Base-by-base conservation (phyloP, 805 yeast species). In the Candida berthetii region DNA sequence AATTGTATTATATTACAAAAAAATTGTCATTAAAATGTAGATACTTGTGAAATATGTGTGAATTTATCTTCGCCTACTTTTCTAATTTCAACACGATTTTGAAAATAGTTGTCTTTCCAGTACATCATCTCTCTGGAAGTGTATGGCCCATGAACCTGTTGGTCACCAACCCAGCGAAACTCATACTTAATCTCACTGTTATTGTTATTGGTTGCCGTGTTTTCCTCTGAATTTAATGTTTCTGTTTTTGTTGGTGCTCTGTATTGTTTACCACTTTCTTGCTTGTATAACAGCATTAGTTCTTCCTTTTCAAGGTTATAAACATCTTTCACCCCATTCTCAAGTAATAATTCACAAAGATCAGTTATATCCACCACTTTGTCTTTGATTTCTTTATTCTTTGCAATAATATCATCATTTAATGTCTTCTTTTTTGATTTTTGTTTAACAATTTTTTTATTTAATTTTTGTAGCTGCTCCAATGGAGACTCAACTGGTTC, bases 281-380 rank as follows among this genome's bases (percentile, higher is more conserved):
- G 54, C 36, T 60, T 58, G 47, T 66, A 75, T 35, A 54, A 54
- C 40, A 82, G 49, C 55, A 68, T 64, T 31, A 82, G 56, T 53
- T 78, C 78, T 49, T 83, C 90, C 44, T 75, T 61, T 7, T 71
- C 69, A 54, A 68, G 35, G 6, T 80, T 83, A 53, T 82, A 82
- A 2, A 73, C 59, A 14, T 72, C 70, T 1, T 48, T 43, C 25
- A 71, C 35, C 0, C 72, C 72, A 22, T 72, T 66, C 27, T 64
- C 65, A 20, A 68, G 50, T 22, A 83, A 54, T 19, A 53, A 44
- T 36, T 76, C 79, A 31, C 79, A 66, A 4, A 59, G 48, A 15
- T 71, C 80, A 1, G 88, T 78, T 3, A 80, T 60, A 4, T 44
- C 35, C 13, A 60, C 53, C 4, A 75, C 67, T 17, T 51, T 44